Conservation (phyloP, 805 yeast genomes). For the Clavispora carvajalis region DNA sequence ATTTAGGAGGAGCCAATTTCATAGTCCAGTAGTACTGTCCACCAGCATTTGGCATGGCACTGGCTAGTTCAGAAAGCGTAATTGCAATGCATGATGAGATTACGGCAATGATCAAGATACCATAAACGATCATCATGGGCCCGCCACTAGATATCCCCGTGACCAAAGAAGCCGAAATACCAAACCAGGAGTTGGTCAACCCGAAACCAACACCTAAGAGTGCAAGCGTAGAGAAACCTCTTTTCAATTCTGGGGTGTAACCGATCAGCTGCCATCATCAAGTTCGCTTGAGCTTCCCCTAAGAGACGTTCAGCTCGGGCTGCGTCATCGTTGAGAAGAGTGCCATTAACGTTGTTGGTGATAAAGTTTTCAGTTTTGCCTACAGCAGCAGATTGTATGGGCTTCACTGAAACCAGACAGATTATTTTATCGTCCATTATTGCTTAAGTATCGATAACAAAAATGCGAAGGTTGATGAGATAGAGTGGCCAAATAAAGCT, state of each 20-base stretch:
- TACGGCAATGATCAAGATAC: slow-evolving; percentile 46
- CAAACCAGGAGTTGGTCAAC: slow-evolving; percentile 57
- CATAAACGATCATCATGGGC: slow-evolving; percentile 52
- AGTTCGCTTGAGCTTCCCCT: slow-evolving; percentile 19
- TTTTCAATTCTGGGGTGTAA: slow-evolving; percentile 20
- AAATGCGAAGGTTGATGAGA: too few relatives aligned
- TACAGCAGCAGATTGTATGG: slow-evolving; percentile 3
- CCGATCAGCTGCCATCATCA: slow-evolving; percentile 26
- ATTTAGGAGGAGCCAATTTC: slow-evolving; percentile 46
- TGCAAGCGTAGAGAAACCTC: slow-evolving; percentile 9
- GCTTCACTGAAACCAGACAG: not conserved
- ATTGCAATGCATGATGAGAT: slow-evolving; percentile 45
- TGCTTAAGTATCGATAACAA: too few relatives aligned
- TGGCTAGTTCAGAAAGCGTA: slow-evolving; percentile 48
- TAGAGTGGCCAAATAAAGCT: too few relatives aligned
- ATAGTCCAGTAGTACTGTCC: slow-evolving; percentile 59
- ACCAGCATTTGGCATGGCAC: slow-evolving; percentile 53
- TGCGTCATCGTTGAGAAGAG: slow-evolving; percentile 1
- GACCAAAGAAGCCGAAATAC: slow-evolving; percentile 50
- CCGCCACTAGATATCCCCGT: slow-evolving; percentile 57
- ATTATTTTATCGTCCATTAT: slow-evolving; percentile 1
- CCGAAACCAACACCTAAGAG: slow-evolving; percentile 57
- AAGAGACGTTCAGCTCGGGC: slow-evolving; percentile 6
- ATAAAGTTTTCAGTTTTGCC: slow-evolving; percentile 6
- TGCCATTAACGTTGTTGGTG: slow-evolving; percentile 1